phyloP scores from a whole-genome alignment of 108 stramenopile genomes.

The Fragilariopsis cylindrus region DNA sequence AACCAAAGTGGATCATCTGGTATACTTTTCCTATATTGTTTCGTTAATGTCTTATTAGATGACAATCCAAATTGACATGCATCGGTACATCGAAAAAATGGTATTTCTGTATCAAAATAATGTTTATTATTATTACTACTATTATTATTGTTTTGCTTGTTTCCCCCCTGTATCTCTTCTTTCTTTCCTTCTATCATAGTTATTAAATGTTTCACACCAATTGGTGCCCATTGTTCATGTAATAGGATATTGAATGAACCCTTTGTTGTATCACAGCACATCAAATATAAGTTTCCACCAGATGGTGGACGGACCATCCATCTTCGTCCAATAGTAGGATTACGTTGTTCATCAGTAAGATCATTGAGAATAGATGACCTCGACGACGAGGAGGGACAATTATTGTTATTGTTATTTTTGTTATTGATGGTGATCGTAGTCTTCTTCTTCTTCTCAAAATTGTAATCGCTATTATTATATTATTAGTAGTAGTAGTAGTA shows the following conservation, averaged over 20 bases:
- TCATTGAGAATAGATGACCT: neutral
- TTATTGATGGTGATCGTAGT: no score
- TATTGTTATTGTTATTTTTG: no score
- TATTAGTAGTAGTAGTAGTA: no score
- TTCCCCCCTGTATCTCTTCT: no score
- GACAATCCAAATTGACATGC: slow-evolving; percentile 87
- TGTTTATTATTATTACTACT: no score
- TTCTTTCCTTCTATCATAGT: neutral
- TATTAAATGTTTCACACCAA: slow-evolving; percentile 5
- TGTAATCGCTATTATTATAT: no score
- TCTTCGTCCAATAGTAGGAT: slow-evolving; percentile 31
- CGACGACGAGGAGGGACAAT: no score
- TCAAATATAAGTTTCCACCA: slow-evolving; percentile 46
- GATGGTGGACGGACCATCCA: slow-evolving; percentile 52
- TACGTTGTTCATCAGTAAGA: slow-evolving; percentile 26
- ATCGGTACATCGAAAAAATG: slow-evolving; percentile 77
- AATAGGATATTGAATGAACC: slow-evolving; percentile 56
- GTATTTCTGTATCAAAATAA: slow-evolving; percentile 35
- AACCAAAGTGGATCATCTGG: slow-evolving; percentile 77
- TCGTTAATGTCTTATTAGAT: neutral
- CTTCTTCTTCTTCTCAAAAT: no score
- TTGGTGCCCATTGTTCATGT: slow-evolving; percentile 80
- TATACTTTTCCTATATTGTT: slow-evolving; percentile 29
- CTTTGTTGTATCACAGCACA: slow-evolving; percentile 58
- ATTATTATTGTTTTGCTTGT: no score